These are phyloP conservation scores for Candida parachauliodes DNA, from an alignment of 805 yeast species.

Conservation along the genomic window DNA sequence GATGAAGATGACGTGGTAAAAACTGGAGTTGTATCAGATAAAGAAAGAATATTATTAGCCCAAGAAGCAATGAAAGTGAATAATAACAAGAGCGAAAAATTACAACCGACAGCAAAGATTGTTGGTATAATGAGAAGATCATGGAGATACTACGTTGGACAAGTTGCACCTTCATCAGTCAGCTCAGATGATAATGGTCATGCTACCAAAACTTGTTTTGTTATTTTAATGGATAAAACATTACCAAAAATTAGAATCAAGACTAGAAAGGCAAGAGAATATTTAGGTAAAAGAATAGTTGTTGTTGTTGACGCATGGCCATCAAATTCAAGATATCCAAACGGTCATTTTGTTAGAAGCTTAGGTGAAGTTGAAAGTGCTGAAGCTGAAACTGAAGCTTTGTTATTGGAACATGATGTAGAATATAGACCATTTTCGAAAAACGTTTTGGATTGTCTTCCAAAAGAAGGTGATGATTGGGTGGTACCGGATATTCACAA, in stretches of 20 bases:
- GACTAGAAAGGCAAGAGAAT: slow-evolving; percentile 80
- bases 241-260: slow-evolving; percentile 83
- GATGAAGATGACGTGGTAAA: slow-evolving; percentile 36
- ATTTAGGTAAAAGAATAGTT: slow-evolving; percentile 86
- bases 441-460: slow-evolving; percentile 87
- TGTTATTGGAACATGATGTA: slow-evolving; percentile 90
- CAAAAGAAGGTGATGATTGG: slow-evolving; percentile 93
- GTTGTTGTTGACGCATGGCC: slow-evolving; percentile 95
- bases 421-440: slow-evolving; percentile 95
- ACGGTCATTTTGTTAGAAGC: slow-evolving; percentile 89
- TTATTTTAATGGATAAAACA: slow-evolving; percentile 82
- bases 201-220: slow-evolving; percentile 75
- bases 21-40: slow-evolving; percentile 53
- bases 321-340: slow-evolving; percentile 74
- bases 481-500: slow-evolving; percentile 65
- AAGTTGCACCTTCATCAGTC: slow-evolving; percentile 74
- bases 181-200: slow-evolving; percentile 51
- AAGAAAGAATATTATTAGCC: slow-evolving; percentile 67
- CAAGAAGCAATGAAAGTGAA: slow-evolving; percentile 72
- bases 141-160: slow-evolving; percentile 97
- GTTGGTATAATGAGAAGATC: slow-evolving; percentile 86
- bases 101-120: slow-evolving; percentile 91
- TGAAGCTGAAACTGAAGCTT: slow-evolving; percentile 94
- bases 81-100: slow-evolving; percentile 33
- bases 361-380: slow-evolving; percentile 89